Evolutionary conservation across 2,329 filamentous ascomycete species (phyloP).

Genomic region (Nemania sp.): DNA sequence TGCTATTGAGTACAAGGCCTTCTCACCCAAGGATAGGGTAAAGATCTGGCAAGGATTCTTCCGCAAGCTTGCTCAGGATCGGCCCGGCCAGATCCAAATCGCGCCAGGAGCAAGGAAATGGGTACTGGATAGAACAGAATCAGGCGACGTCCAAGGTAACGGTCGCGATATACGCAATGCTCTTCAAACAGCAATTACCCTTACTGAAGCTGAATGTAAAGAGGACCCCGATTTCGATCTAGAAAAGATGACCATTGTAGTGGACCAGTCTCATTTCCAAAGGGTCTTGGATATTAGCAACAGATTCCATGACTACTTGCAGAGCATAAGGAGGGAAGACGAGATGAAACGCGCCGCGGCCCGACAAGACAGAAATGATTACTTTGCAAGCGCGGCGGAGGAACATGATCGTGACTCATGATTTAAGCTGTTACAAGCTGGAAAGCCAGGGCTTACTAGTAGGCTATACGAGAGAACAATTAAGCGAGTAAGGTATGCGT

Average conservation of each 20-base stretch:
- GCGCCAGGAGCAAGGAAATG: slow-evolving; percentile 7
- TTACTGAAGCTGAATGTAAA: slow-evolving; percentile 22
- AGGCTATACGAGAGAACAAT: too few relatives aligned
- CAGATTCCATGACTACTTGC: slow-evolving; percentile 15
- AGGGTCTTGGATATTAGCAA: neutral
- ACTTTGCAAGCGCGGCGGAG: too few relatives aligned
- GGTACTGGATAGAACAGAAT: slow-evolving; percentile 8
- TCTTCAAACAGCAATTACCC: slow-evolving; percentile 11
- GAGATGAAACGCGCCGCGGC: too few relatives aligned
- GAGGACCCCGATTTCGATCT: slow-evolving; percentile 36
- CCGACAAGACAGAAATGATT: too few relatives aligned
- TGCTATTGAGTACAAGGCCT: slow-evolving; percentile 35
- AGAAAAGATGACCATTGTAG: slow-evolving; percentile 10
- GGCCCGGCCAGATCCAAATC: slow-evolving; percentile 23
- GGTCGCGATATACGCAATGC: slow-evolving; percentile 15
- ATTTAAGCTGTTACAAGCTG: too few relatives aligned
- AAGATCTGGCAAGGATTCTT: slow-evolving; percentile 39
- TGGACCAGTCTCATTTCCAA: slow-evolving; percentile 15
- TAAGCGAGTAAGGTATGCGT: too few relatives aligned
- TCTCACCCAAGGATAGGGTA: slow-evolving; percentile 32
- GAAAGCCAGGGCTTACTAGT: too few relatives aligned
- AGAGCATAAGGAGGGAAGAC: slow-evolving; percentile 21
- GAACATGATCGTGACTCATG: too few relatives aligned
- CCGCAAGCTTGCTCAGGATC: slow-evolving; percentile 36
- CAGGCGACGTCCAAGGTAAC: slow-evolving; percentile 4